Conservation (phyloP, 768 basidiomycete genomes). For the Lentinula raphanica region DNA sequence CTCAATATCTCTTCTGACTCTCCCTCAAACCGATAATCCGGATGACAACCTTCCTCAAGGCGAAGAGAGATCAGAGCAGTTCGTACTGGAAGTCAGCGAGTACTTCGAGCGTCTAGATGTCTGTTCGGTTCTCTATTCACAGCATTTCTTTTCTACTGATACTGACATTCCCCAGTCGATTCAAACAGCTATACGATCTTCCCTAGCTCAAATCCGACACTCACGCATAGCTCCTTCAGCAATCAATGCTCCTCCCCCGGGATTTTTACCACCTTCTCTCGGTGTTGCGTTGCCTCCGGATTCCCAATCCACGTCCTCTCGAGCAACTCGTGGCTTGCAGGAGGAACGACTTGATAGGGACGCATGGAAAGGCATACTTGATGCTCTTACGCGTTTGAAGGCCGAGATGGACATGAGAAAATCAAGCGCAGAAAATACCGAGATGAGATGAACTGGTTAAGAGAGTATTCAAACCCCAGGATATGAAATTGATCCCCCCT, state of each 20-base stretch:
- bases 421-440: neutral
- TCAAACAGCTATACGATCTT: constrained; percentile 70
- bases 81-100: constrained; percentile 79
- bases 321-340: constrained; percentile 59
- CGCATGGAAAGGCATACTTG: constrained; percentile 72
- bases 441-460: neutral
- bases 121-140: constrained; percentile 22
- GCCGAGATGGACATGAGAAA: constrained; percentile 25
- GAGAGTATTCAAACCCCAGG: no score
- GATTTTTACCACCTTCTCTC: constrained; percentile 71
- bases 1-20: constrained; percentile 70
- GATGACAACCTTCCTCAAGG: constrained; percentile 70
- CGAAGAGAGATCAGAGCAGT: constrained; percentile 80
- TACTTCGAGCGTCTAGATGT: constrained; percentile 83
- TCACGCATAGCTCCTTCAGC: constrained; percentile 83
- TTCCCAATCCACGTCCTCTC: constrained; percentile 19
- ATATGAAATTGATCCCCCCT: no score
- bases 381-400: constrained; percentile 62
- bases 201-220: constrained; percentile 74
- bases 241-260: constrained; percentile 72
- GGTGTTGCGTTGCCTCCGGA: constrained; percentile 65
- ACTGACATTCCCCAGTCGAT: constrained; percentile 47
- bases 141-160: constrained; percentile 2
- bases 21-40: constrained; percentile 76
- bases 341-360: constrained; percentile 72